phyloP scores from a whole-genome alignment of 441 rosid species.

The Adansonia grandidieri region DNA sequence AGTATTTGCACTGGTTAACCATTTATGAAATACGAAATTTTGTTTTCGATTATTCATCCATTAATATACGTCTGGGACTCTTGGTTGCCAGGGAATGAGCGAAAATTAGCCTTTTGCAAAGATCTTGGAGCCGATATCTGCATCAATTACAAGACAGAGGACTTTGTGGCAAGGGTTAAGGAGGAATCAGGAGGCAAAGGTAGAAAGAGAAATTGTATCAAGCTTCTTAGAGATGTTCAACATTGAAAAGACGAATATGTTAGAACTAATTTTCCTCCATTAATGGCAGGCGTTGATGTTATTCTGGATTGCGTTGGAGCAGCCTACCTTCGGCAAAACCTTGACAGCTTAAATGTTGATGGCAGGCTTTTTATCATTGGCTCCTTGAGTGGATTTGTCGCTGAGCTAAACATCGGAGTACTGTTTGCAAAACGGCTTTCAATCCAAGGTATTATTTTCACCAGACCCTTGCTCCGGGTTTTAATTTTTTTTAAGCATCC shows the following conservation, averaged over 20 bases:
- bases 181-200: constrained; percentile 79
- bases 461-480: background rate
- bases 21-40: background rate
- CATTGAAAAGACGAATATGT: background rate
- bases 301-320: constrained; percentile 87
- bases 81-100: constrained; percentile 62
- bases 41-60: constrained; percentile 10
- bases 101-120: constrained; percentile 73
- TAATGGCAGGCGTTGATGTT: constrained; percentile 68
- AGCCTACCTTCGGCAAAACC: constrained; percentile 69
- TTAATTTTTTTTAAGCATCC: too few species aligned
- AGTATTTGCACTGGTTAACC: constrained; percentile 18
- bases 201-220: constrained; percentile 16
- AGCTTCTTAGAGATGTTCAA: background rate
- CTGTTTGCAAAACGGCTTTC: constrained; percentile 61
- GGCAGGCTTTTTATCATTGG: constrained; percentile 85
- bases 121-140: constrained; percentile 81
- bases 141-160: constrained; percentile 88
- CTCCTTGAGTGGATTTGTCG: constrained; percentile 61
- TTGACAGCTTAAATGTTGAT: constrained; percentile 70
- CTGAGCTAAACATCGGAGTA: constrained; percentile 56
- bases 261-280: background rate
- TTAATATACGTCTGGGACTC: constrained; percentile 15
- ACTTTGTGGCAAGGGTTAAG: constrained; percentile 75
- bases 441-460: constrained; percentile 12